Evolutionary conservation across 78 protist genomes (phyloP).

Genomic region (Bodo saltans): DNA sequence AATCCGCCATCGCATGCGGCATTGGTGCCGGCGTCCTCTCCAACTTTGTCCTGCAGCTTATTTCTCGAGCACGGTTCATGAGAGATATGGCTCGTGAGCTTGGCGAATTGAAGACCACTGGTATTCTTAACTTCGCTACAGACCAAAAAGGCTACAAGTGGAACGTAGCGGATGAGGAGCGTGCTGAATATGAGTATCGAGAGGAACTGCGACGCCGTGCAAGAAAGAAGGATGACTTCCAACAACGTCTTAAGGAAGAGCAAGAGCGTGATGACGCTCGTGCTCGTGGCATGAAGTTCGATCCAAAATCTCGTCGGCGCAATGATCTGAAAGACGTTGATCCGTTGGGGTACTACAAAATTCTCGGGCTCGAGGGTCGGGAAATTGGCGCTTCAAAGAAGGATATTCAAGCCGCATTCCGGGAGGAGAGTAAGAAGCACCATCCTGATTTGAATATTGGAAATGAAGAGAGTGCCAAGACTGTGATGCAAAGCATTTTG

Average conservation of each 20-base stretch:
- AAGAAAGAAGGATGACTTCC: neutral
- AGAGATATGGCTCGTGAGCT: too few relatives aligned
- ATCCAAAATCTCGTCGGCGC: too few relatives aligned
- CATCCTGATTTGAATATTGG: neutral
- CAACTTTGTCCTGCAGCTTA: too few relatives aligned
- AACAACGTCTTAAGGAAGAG: neutral
- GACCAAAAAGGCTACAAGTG: neutral
- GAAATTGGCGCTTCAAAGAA: neutral
- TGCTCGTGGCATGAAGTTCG: too few relatives aligned
- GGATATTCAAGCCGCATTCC: neutral
- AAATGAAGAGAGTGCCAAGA: neutral
- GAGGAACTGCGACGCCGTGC: neutral
- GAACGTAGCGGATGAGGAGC: neutral
- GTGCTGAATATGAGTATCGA: neutral
- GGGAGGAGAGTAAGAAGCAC: neutral
- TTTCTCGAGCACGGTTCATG: too few relatives aligned
- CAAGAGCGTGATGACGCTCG: neutral
- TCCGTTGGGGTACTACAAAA: neutral
- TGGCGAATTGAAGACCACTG: too few relatives aligned
- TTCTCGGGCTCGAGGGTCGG: neutral
- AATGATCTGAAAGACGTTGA: too few relatives aligned
- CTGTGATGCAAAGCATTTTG: neutral
- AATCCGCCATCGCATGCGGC: too few relatives aligned
- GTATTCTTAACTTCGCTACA: neutral
- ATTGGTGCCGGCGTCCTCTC: too few relatives aligned